phyloP scores from a whole-genome alignment of 2,329 filamentous ascomycete species.

The Myriosclerotinia curreyana region DNA sequence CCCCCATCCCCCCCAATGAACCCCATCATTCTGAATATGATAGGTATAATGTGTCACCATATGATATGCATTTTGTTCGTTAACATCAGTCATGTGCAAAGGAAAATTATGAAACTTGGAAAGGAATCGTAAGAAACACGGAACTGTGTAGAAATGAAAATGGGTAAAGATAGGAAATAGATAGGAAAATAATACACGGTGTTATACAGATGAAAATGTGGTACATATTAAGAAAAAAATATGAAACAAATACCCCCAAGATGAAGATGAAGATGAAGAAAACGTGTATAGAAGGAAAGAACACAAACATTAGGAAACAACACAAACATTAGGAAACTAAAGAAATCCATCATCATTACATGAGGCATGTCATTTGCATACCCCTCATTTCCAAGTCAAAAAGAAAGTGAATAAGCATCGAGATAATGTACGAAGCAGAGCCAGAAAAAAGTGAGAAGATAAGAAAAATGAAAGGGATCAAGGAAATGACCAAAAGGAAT shows the following conservation, averaged over 20 bases:
- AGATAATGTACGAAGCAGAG: background rate
- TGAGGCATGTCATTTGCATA: constrained; percentile 11
- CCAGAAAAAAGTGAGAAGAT: background rate
- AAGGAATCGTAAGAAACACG: background rate
- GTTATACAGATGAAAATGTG: constrained; percentile 15
- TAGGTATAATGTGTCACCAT: constrained; percentile 11
- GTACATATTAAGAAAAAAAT: too few species aligned
- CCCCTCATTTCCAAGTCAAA: background rate
- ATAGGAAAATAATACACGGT: background rate
- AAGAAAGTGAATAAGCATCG: background rate
- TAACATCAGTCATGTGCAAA: constrained; percentile 14
- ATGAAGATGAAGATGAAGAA: constrained; percentile 9
- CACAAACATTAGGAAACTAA: background rate
- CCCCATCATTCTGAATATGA: background rate
- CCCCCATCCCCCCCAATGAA: background rate
- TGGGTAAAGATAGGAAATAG: background rate
- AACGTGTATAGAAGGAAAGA: constrained; percentile 9
- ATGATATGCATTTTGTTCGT: constrained; percentile 16
- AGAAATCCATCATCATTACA: constrained; percentile 13
- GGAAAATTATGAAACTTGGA: background rate
- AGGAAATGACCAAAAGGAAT: background rate
- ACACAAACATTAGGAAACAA: constrained; percentile 1
- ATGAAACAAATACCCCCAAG: background rate
- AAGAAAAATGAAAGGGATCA: background rate
- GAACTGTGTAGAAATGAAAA: background rate